A percentile compares a stretch with the other conserved stretches of the same genome.
phyloP scores from a whole-genome alignment of 1,284 basidiomycete species.

The Trichosporon sp. region DNA sequence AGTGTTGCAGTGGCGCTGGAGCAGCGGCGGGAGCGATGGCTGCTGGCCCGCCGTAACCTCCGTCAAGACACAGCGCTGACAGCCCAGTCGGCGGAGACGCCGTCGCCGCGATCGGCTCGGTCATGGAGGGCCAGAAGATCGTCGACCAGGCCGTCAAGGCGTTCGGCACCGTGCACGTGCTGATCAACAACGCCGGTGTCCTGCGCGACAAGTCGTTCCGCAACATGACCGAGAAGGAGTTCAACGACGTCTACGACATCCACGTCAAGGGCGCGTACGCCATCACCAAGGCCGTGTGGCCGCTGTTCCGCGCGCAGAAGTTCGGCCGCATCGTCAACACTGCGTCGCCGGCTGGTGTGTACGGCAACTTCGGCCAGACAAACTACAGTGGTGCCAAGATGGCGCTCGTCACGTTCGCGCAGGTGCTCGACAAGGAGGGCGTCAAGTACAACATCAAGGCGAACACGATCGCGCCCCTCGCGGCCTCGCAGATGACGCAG shows the following conservation, averaged over 20 bases:
- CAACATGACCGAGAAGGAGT: constrained; percentile 84
- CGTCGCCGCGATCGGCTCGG: constrained; percentile 80
- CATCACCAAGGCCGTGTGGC: constrained; percentile 97
- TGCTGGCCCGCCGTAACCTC: too few relatives aligned
- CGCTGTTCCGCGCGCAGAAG: constrained; percentile 89
- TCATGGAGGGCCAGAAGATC: constrained; percentile 79
- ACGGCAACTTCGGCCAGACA: constrained; percentile 93
- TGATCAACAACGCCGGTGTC: constrained; percentile 98
- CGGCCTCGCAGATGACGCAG: constrained; percentile 88
- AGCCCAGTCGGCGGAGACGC: constrained; percentile 76
- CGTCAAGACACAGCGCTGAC: neutral
- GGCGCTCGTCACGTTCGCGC: constrained; percentile 84
- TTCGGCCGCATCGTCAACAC: constrained; percentile 90
- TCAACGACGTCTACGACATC: constrained; percentile 79
- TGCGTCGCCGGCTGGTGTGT: constrained; percentile 58
- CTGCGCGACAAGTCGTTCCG: constrained; percentile 75
- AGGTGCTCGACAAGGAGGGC: constrained; percentile 85
- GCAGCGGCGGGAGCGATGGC: neutral
- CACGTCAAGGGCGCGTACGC: constrained; percentile 93
- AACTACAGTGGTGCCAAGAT: constrained; percentile 65
- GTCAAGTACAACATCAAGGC: constrained; percentile 88
- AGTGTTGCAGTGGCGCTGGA: too few relatives aligned
- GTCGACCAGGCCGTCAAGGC: constrained; percentile 78
- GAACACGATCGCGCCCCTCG: constrained; percentile 85
- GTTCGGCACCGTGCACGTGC: constrained; percentile 75